These are phyloP conservation scores for Bocquillonia castaneifolia DNA, from an alignment of 441 rosid species.

Conservation along the genomic window DNA sequence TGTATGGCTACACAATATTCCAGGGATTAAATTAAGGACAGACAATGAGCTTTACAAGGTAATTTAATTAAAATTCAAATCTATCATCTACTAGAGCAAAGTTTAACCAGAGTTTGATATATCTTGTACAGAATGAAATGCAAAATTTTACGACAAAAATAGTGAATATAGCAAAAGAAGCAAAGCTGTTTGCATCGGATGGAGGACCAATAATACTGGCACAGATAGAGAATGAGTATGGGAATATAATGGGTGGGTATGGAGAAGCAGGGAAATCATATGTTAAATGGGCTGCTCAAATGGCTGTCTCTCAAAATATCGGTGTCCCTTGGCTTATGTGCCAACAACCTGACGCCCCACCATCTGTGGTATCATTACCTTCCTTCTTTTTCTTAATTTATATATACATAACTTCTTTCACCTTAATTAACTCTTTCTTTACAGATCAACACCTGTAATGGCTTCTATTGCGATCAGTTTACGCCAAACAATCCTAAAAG, in stretches of 20 bases:
- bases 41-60: slow-evolving; percentile 22
- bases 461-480: slow-evolving; percentile 68
- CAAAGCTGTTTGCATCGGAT: slow-evolving; percentile 62
- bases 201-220: slow-evolving; percentile 83
- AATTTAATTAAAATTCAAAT: background rate
- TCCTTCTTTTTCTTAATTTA: background rate
- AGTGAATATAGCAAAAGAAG: slow-evolving; percentile 59
- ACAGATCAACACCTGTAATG: slow-evolving; percentile 78
- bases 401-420: background rate
- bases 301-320: slow-evolving; percentile 49
- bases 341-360: slow-evolving; percentile 71
- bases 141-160: slow-evolving; percentile 59
- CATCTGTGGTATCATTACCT: slow-evolving; percentile 40
- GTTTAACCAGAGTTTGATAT: no score
- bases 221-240: slow-evolving; percentile 88
- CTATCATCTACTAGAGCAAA: no score
- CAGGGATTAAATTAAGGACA: slow-evolving; percentile 22
- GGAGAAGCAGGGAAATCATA: slow-evolving; percentile 65
- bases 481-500: slow-evolving; percentile 56
- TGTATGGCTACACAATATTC: slow-evolving; percentile 21
- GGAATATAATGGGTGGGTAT: slow-evolving; percentile 45
- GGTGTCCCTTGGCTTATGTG: slow-evolving; percentile 89
- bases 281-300: slow-evolving; percentile 64
- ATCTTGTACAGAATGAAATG: slow-evolving; percentile 49
- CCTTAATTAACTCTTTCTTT: slow-evolving; percentile 13